These are phyloP conservation scores for Lathyrus sativus DNA, from an alignment of 306 rosid genomes.

Conservation along the genomic window DNA sequence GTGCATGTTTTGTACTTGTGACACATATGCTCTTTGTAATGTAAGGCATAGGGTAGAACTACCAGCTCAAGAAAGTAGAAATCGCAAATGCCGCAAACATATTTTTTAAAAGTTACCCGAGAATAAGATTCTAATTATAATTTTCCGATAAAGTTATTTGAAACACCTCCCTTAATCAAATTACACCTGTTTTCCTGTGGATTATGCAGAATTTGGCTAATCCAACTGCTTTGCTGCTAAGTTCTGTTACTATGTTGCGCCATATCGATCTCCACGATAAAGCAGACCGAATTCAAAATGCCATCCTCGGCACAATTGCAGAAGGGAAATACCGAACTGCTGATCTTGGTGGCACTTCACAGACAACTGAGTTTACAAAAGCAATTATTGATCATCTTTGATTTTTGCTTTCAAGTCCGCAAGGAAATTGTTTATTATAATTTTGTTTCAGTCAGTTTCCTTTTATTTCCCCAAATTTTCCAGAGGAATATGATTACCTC, in stretches of 20 bases:
- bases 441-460: constrained; percentile 41
- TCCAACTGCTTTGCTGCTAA: constrained; percentile 91
- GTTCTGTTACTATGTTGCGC: constrained; percentile 84
- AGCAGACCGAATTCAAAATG: constrained; percentile 79
- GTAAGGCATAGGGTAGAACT: not conserved
- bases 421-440: constrained; percentile 38
- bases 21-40: not conserved
- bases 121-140: not conserved
- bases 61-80: not conserved
- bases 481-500: constrained; percentile 40
- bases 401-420: constrained; percentile 45
- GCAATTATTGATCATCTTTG: constrained; percentile 87
- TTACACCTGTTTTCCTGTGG: constrained; percentile 29
- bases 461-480: constrained; percentile 36
- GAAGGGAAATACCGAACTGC: constrained; percentile 95
- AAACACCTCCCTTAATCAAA: not conserved
- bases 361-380: constrained; percentile 70
- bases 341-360: constrained; percentile 88
- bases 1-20: not conserved
- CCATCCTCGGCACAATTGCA: constrained; percentile 80
- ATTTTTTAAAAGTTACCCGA: not conserved
- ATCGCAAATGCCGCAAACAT: not conserved
- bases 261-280: constrained; percentile 78
- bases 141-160: not conserved
- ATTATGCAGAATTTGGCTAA: constrained; percentile 81